Percentiles rank a stretch among this genome's conserved stretches.
Evolutionary conservation across 1,284 basidiomycete genomes (phyloP).

Genomic region (Boletellus deceptivus): DNA sequence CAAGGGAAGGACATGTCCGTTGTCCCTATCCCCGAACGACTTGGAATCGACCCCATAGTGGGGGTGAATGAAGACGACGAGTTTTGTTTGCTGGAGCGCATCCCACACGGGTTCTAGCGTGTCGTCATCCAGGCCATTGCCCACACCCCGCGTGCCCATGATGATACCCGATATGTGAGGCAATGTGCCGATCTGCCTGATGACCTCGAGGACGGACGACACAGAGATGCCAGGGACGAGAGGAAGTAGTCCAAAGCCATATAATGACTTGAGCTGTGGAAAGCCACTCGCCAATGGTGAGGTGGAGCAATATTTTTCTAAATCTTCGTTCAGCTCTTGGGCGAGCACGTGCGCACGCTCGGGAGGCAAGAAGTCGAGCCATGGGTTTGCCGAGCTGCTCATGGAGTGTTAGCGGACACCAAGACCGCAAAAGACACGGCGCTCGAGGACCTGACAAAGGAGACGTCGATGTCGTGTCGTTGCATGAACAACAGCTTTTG

Average conservation of each 20-base stretch:
- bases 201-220: slow-evolving; percentile 54
- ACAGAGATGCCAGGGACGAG: slow-evolving; percentile 65
- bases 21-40: slow-evolving; percentile 70
- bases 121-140: slow-evolving; percentile 77
- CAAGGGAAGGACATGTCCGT: slow-evolving; percentile 83
- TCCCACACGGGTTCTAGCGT: slow-evolving; percentile 76
- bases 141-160: slow-evolving; percentile 76
- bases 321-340: slow-evolving; percentile 66
- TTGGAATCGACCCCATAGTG: slow-evolving; percentile 73
- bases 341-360: slow-evolving; percentile 67
- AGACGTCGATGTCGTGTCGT: slow-evolving; percentile 57
- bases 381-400: slow-evolving; percentile 76
- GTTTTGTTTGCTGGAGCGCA: slow-evolving; percentile 61
- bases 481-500: slow-evolving; percentile 70
- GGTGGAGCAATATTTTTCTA: slow-evolving; percentile 75
- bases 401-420: slow-evolving; percentile 10
- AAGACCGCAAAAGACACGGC: slow-evolving; percentile 1
- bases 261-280: slow-evolving; percentile 57
- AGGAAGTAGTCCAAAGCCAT: slow-evolving; percentile 83
- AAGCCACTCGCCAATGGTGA: slow-evolving; percentile 41
- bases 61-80: slow-evolving; percentile 80
- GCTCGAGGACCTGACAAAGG: slow-evolving; percentile 48
- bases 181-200: slow-evolving; percentile 62
- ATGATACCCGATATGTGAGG: slow-evolving; percentile 77
- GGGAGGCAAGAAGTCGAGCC: slow-evolving; percentile 80